Conservation (phyloP, 1,284 basidiomycete genomes). For the Apiotrichum domesticum region DNA sequence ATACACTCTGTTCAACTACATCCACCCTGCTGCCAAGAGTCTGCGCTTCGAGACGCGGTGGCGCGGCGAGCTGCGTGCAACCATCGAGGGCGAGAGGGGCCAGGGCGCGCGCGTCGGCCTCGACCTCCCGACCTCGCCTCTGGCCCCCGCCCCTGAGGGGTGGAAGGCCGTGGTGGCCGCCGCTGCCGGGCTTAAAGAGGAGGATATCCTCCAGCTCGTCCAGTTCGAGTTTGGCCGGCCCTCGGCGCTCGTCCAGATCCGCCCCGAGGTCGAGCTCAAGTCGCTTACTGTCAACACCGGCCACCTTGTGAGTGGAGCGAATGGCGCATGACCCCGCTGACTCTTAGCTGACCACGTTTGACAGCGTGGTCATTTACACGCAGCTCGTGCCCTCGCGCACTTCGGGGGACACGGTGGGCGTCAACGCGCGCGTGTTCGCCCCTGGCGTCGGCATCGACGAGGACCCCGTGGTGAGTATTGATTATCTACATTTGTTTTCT, state of each 20-base stretch:
- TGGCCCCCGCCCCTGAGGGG: not conserved
- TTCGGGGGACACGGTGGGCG: not conserved
- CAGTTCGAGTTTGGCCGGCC: slow-evolving; percentile 14
- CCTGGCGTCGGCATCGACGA: slow-evolving; percentile 32
- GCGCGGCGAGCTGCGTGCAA: slow-evolving; percentile 27
- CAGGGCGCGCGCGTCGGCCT: slow-evolving; percentile 52
- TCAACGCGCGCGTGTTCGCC: slow-evolving; percentile 27
- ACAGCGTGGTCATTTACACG: slow-evolving; percentile 21
- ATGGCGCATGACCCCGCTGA: no score
- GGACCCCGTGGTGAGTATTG: slow-evolving; percentile 37
- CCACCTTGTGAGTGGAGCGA: slow-evolving; percentile 16
- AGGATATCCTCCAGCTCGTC: slow-evolving; percentile 12
- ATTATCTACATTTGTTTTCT: no score
- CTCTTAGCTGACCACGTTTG: slow-evolving; percentile 1
- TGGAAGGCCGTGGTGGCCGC: not conserved
- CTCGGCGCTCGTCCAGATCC: slow-evolving; percentile 19
- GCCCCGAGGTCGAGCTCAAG: slow-evolving; percentile 16
- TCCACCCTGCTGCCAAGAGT: slow-evolving; percentile 13
- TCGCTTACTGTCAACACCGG: slow-evolving; percentile 6
- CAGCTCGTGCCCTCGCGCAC: slow-evolving; percentile 12
- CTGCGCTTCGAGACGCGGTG: slow-evolving; percentile 30
- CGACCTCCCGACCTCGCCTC: slow-evolving; percentile 60
- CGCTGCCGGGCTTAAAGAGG: slow-evolving; percentile 7
- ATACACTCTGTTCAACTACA: slow-evolving; percentile 23
- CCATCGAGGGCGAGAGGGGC: slow-evolving; percentile 8